Conservation (phyloP, 2,329 filamentous ascomycete species). For the Alternaria postmessia region DNA sequence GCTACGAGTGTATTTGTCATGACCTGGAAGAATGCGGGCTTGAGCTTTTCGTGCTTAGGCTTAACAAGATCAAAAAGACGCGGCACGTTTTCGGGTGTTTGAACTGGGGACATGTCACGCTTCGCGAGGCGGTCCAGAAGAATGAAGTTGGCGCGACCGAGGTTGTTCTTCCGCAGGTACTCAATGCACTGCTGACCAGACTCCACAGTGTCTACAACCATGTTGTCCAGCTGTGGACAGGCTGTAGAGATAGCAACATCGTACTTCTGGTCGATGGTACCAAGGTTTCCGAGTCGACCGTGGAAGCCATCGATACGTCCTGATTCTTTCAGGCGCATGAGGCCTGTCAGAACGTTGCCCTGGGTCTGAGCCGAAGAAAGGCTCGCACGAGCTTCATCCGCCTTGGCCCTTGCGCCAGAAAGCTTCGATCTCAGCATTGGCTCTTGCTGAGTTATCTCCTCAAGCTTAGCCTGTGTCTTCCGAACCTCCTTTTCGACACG, state of each 20-base stretch:
- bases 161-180: conserved; percentile 94
- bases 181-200: conserved; percentile 98
- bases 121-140: conserved; percentile 85
- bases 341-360: conserved; percentile 86
- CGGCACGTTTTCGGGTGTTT: conserved; percentile 91
- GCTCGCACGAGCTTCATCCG: conserved; percentile 92
- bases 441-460: conserved; percentile 77
- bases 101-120: conserved; percentile 78
- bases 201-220: conserved; percentile 96
- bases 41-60: conserved; percentile 85
- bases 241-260: conserved; percentile 99
- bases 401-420: conserved; percentile 90
- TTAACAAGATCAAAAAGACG: conserved; percentile 92
- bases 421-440: conserved; percentile 83
- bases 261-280: conserved; percentile 91
- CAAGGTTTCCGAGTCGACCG: conserved; percentile 90
- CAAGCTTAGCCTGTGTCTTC: conserved; percentile 75
- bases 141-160: conserved; percentile 96
- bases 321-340: conserved; percentile 95
- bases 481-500: conserved; percentile 77
- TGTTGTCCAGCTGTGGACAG: conserved; percentile 89
- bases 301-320: conserved; percentile 98
- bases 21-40: conserved; percentile 92
- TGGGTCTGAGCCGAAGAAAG: conserved; percentile 90
- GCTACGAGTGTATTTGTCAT: conserved; percentile 96